Conservation (phyloP, 805 yeast genomes). For the Myxozyma neotropica region DNA sequence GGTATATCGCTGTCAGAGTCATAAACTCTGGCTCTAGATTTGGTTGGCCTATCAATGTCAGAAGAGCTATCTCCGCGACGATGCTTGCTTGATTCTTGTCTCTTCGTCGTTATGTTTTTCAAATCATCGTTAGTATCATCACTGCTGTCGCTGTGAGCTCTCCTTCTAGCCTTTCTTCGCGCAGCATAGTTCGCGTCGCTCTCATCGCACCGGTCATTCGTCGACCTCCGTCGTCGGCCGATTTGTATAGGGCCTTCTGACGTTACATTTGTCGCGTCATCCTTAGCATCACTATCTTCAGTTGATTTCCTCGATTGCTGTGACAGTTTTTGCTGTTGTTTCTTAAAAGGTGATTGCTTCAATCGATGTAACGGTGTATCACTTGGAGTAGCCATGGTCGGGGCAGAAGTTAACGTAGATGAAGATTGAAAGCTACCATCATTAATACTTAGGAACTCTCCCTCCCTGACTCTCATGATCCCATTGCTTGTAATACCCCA, state of each 20-base stretch:
- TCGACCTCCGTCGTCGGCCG: background rate
- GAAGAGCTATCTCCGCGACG: too few relatives aligned
- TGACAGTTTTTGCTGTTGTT: too few relatives aligned
- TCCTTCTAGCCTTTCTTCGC: background rate
- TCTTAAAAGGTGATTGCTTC: too few relatives aligned
- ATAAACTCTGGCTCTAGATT: too few relatives aligned
- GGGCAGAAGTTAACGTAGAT: background rate
- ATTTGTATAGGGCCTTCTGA: background rate
- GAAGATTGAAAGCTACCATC: background rate
- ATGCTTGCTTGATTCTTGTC: too few relatives aligned
- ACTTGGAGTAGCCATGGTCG: background rate
- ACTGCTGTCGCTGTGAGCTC: background rate
- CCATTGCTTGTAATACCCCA: slow-evolving; percentile 11
- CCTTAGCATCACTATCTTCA: background rate
- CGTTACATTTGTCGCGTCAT: too few relatives aligned
- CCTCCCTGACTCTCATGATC: background rate
- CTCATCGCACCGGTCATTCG: background rate
- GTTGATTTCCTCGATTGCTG: background rate
- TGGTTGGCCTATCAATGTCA: too few relatives aligned
- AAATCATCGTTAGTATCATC: background rate
- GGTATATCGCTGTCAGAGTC: too few relatives aligned
- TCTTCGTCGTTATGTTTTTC: background rate
- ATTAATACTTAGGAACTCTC: background rate
- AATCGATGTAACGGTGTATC: background rate
- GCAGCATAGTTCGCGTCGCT: background rate